Percentiles rank a stretch among this genome's conserved stretches.
phyloP scores from a whole-genome alignment of 768 basidiomycete species.

The Wakefieldia striispora region DNA sequence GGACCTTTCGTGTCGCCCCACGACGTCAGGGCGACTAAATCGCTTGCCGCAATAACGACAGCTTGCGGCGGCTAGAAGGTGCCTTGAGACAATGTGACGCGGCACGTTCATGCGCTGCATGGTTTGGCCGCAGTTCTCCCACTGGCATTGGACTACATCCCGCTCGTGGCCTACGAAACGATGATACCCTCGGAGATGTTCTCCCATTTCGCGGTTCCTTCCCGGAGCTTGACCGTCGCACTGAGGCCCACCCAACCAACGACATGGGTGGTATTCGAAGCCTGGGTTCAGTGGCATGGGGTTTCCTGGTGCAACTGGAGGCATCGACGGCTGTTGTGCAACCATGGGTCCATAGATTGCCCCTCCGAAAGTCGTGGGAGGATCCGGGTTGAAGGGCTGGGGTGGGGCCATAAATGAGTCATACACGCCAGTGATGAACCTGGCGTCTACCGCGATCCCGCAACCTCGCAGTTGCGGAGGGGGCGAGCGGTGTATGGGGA shows the following conservation, averaged over 20 bases:
- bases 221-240: slow-evolving; percentile 27
- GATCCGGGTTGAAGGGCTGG: not conserved
- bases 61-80: slow-evolving; percentile 22
- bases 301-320: slow-evolving; percentile 11
- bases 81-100: slow-evolving; percentile 28
- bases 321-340: slow-evolving; percentile 14
- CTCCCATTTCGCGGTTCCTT: slow-evolving; percentile 31
- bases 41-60: slow-evolving; percentile 23
- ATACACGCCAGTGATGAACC: not conserved
- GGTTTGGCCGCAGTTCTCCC: slow-evolving; percentile 20
- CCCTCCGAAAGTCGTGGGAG: not conserved
- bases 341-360: not conserved
- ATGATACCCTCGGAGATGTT: slow-evolving; percentile 22
- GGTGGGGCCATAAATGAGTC: not conserved
- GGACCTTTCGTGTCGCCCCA: slow-evolving; percentile 25
- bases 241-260: slow-evolving; percentile 22
- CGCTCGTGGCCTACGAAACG: slow-evolving; percentile 27
- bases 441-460: not conserved
- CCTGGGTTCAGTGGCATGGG: not conserved
- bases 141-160: slow-evolving; percentile 22
- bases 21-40: slow-evolving; percentile 29
- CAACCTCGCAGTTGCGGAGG: not conserved
- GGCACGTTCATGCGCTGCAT: slow-evolving; percentile 32
- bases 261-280: slow-evolving; percentile 15
- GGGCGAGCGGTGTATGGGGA: not conserved